Percentiles rank a stretch among this genome's conserved stretches.
Conservation (phyloP, 257 asterid species). For the Rhazya stricta region DNA sequence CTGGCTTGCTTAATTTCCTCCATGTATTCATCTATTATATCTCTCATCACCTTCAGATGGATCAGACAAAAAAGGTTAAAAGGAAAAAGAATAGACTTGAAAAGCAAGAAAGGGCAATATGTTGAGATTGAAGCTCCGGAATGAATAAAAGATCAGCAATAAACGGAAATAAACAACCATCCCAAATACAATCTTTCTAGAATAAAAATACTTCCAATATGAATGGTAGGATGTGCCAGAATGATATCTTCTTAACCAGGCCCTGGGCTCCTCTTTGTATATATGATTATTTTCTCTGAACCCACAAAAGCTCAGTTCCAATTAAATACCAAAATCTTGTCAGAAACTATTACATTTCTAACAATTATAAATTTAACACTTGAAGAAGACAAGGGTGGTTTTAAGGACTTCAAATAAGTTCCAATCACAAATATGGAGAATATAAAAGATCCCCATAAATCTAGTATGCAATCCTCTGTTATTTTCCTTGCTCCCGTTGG, state of each 20-base stretch:
- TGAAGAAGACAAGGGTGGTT: not conserved
- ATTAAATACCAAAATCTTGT: not conserved
- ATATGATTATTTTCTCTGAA: not conserved
- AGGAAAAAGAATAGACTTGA: not conserved
- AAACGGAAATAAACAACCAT: not conserved
- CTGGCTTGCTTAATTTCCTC: slow-evolving; percentile 63
- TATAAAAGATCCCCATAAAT: not conserved
- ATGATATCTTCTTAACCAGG: not conserved
- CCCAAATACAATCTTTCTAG: not conserved
- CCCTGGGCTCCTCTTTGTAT: not conserved
- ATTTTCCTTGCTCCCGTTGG: not conserved
- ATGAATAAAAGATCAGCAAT: not conserved
- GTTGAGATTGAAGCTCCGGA: not conserved
- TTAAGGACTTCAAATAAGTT: not conserved
- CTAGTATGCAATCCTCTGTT: no score
- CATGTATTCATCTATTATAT: slow-evolving; percentile 77
- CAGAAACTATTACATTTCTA: not conserved
- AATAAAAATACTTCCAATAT: not conserved
- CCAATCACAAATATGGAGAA: not conserved
- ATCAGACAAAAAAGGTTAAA: slow-evolving; percentile 13
- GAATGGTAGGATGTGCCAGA: not conserved
- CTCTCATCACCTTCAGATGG: slow-evolving; percentile 60
- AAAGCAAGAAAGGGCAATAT: not conserved
- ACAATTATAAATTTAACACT: not conserved
- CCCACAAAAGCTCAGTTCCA: not conserved